Conservation (phyloP, 768 basidiomycete species). For the Fomitopsis pulvina region DNA sequence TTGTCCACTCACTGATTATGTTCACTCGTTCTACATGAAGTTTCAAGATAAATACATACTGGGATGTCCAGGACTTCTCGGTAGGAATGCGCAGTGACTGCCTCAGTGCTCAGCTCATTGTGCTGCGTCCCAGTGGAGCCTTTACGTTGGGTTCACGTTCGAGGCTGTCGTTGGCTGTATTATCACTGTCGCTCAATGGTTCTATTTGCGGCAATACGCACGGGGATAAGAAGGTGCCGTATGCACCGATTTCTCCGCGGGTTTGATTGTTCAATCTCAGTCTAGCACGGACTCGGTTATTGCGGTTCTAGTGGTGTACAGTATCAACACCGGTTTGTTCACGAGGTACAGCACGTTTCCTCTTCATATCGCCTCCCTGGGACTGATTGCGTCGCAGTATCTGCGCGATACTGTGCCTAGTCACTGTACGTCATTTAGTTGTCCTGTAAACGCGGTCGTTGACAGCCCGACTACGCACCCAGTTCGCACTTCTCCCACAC, state of each 20-base stretch:
- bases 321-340: slow-evolving; percentile 15
- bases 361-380: background rate
- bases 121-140: slow-evolving; percentile 17
- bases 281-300: slow-evolving; percentile 14
- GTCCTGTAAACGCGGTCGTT: background rate
- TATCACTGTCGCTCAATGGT: slow-evolving; percentile 11
- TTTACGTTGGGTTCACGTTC: slow-evolving; percentile 12
- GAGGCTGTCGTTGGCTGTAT: slow-evolving; percentile 10
- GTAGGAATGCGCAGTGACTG: background rate
- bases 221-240: slow-evolving; percentile 9
- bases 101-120: background rate
- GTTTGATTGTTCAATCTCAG: background rate
- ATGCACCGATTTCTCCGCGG: background rate
- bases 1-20: too few species aligned
- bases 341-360: slow-evolving; percentile 9
- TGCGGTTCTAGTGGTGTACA: slow-evolving; percentile 10
- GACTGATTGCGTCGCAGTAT: background rate
- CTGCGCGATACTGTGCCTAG: slow-evolving; percentile 10
- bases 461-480: background rate
- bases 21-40: background rate
- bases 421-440: slow-evolving; percentile 6
- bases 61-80: slow-evolving; percentile 5
- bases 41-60: slow-evolving; percentile 4
- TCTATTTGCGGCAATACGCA: slow-evolving; percentile 7
- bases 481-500: slow-evolving; percentile 8